Evolutionary conservation across 2,329 filamentous ascomycete species (phyloP).

Genomic region (Chaetomium sp.): DNA sequence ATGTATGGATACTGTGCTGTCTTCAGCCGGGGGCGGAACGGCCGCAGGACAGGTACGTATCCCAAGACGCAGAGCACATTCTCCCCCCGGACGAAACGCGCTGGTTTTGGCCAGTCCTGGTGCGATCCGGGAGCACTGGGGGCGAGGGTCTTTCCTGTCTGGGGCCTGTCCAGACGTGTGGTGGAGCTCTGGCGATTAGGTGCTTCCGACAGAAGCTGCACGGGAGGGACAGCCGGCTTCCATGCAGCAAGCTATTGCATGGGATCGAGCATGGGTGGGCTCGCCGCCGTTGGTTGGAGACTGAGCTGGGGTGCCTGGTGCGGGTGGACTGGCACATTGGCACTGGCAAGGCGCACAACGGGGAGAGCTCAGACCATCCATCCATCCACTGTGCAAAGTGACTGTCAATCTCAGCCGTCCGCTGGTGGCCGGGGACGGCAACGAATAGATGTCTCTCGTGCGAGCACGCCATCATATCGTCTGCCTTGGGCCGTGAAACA

Average conservation of each 20-base stretch:
- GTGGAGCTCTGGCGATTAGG: slow-evolving; percentile 27
- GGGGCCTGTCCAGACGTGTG: slow-evolving; percentile 30
- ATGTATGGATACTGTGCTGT: slow-evolving; percentile 17
- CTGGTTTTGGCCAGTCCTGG: slow-evolving; percentile 31
- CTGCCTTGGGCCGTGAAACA: slow-evolving; percentile 6
- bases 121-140: slow-evolving; percentile 30
- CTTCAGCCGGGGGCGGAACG: slow-evolving; percentile 32
- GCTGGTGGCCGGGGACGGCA: slow-evolving; percentile 18
- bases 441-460: slow-evolving; percentile 22
- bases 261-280: slow-evolving; percentile 19
- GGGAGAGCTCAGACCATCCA: slow-evolving; percentile 18
- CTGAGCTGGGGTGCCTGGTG: neutral
- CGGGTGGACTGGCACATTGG: neutral
- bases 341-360: slow-evolving; percentile 2
- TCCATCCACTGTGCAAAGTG: neutral
- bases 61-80: slow-evolving; percentile 14
- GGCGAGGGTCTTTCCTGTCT: slow-evolving; percentile 32
- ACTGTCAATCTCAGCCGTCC: slow-evolving; percentile 21
- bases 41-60: slow-evolving; percentile 21
- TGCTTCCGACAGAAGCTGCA: slow-evolving; percentile 29
- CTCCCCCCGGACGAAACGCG: neutral
- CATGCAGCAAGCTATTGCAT: slow-evolving; percentile 31
- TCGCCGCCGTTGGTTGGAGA: slow-evolving; percentile 18
- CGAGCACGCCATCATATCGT: slow-evolving; percentile 24
- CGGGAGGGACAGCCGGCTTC: slow-evolving; percentile 29